Percentiles rank a stretch among this genome's conserved stretches.
These are phyloP conservation scores for Scortechinia acanthostroma DNA, from an alignment of 2,329 filamentous ascomycete species.

Conservation along the genomic window DNA sequence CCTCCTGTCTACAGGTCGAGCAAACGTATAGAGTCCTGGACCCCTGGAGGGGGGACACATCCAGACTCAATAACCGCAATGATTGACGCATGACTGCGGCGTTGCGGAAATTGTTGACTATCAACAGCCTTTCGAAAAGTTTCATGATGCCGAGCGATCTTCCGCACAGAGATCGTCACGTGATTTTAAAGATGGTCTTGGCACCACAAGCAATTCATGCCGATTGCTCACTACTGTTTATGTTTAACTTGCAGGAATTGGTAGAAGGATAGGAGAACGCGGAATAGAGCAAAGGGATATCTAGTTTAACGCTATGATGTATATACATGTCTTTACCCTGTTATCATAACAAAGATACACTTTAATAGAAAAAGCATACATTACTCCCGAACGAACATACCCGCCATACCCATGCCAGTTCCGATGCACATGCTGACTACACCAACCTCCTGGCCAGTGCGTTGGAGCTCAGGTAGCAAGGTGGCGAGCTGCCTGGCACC, in stretches of 20 bases:
- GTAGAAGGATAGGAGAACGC: too few relatives aligned
- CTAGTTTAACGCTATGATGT: too few relatives aligned
- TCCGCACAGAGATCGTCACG: too few relatives aligned
- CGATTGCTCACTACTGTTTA: too few relatives aligned
- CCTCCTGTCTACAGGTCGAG: neutral
- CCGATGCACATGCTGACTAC: slow-evolving; percentile 88
- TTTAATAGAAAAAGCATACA: neutral
- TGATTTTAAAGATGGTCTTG: too few relatives aligned
- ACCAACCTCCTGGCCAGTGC: slow-evolving; percentile 66
- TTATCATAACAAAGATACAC: slow-evolving; percentile 1
- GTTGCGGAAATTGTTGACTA: neutral
- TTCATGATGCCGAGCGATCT: too few relatives aligned
- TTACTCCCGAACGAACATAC: slow-evolving; percentile 58
- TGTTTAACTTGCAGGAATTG: too few relatives aligned
- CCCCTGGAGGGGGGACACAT: neutral
- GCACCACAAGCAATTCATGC: too few relatives aligned
- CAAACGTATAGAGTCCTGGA: slow-evolving; percentile 1
- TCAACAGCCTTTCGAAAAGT: too few relatives aligned
- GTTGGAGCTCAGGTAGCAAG: slow-evolving; percentile 59
- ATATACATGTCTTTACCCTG: neutral
- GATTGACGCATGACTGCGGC: neutral
- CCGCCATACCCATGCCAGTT: slow-evolving; percentile 73
- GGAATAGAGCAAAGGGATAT: too few relatives aligned
- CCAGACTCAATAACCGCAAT: neutral
- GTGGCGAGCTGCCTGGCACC: slow-evolving; percentile 68